Base-by-base conservation (phyloP, 1,284 basidiomycete genomes). In the Papiliotrema terrestris region DNA sequence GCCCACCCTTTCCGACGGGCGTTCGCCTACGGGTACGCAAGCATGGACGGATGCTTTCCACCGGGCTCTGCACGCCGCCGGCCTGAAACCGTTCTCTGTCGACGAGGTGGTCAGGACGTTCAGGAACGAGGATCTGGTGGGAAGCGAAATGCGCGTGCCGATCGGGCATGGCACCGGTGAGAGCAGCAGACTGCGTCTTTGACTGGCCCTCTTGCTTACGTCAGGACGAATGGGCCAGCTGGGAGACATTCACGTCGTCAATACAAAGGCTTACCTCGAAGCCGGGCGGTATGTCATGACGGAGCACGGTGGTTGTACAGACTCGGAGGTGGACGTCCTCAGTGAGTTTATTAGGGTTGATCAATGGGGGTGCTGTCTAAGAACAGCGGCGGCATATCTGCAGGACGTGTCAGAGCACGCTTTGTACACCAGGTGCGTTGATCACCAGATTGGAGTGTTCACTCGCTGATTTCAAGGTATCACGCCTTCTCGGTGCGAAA, bases 31-130 rank as follows among this genome's bases (percentile, higher is more conserved):
- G 37, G 52, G 51, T 8, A 51, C 49, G 11, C 60, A 59, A 52
- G 56, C 52, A 20, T 57, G 45, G 42, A 32, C 46, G 13, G 55
- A 69, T 46, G 51, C 52, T 41, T 59, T 51, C 54, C 66, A 56
- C 63, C 68, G 56, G 73, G 62, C 73, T 71, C 26, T 77, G 74
- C 53, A 75, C 71, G 60, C 60, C 43, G 48, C 66, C 37, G 37
- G 68, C 36, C 65, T 73, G 57, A 60, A 56, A 35, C 55, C 51
- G 22, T 58, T 63, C 51, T 51, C 46, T 36, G 37, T 56, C 25
- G 52, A 50, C 9, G 25, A 46, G 6, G 50, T 61, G 45, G 59
- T 61, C 17, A 44, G 35, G n/a, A 20, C 36, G 1, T 54, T 56
- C n/a, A 39, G 51, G 29, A 45, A 44, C 14, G 47, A 53, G 36